Base-by-base conservation (phyloP, 805 yeast genomes). In the Wickerhamiella parazyma region DNA sequence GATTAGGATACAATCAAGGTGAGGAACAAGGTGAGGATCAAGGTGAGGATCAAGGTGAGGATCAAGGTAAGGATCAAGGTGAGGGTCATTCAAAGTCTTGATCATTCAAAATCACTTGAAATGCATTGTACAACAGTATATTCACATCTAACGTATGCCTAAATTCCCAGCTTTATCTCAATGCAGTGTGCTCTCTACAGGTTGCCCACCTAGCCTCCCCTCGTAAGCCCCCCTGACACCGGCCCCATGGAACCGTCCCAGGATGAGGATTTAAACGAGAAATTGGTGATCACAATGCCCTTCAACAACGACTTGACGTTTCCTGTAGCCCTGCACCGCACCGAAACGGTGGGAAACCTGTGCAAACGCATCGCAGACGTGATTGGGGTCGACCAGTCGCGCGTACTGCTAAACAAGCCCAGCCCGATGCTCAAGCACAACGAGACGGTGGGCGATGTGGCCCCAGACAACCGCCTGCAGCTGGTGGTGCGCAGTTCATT, bases 401-500 rank as follows among this genome's bases (percentile, higher is more conserved):
- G 43, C 25, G 38, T 40, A 5, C 10, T 40, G 19, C 11, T 40
- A 3, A 31, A 31, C 20, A 20, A 24, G 29, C 18, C 38, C 9
- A 33, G n/a, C 25, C 37, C 43, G 12, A 26, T 29, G 26, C 38
- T 40, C 12, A 33, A 12, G 19, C 21, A 20, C 7, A 33, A 33
- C 21, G 38, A 28, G 3, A 17, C 16, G 1, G 37, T 40, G 14
- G n/a, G 19, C 16, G 26, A 24, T 2, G 43, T 35, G 12, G 43
- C 38, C 4, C 19, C 9, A 12, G 36, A 21, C 22, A 39, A 31
- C 36, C n/a, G 22, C 18, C 33, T 40, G 26, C 43, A 40, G 38
- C 43, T 40, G n/a, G 38, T 40, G 25, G 43, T 40, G 31, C 38
- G 43, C 22, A n/a, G 33, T 11, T n/a, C 43, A 18, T 40, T 40